A percentile compares a stretch with the other conserved stretches of the same genome.
These are phyloP conservation scores for Daucus carota DNA, from an alignment of 129 eudicot species.

Conservation along the genomic window DNA sequence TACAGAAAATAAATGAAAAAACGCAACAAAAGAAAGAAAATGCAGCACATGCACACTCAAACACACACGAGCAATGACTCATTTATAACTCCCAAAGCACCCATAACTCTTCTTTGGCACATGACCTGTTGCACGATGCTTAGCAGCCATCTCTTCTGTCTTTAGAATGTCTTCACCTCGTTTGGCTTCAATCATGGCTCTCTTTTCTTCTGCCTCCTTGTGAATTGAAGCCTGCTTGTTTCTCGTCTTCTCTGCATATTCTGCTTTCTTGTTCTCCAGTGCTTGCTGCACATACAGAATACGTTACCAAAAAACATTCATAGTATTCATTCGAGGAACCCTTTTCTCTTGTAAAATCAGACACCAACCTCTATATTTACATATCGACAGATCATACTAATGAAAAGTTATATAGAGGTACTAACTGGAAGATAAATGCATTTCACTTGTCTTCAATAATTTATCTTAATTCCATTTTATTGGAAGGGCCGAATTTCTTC, in stretches of 20 bases:
- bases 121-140: constrained; percentile 65
- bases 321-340: not conserved
- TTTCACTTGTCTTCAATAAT: not conserved
- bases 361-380: too few species aligned
- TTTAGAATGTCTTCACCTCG: constrained; percentile 52
- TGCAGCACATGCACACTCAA: not conserved
- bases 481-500: too few species aligned
- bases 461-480: not conserved
- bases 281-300: constrained; percentile 45
- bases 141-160: constrained; percentile 81
- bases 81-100: constrained; percentile 47
- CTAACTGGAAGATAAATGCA: not conserved
- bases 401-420: not conserved
- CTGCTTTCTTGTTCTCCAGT: constrained; percentile 75
- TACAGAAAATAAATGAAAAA: not conserved
- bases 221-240: constrained; percentile 60
- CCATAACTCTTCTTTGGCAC: constrained; percentile 52
- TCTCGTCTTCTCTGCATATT: constrained; percentile 62
- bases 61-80: constrained; percentile 6
- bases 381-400: not conserved
- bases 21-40: not conserved
- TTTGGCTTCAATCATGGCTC: constrained; percentile 65
- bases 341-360: not conserved
- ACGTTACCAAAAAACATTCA: not conserved
- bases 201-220: constrained; percentile 78